Evolutionary conservation across 2,329 filamentous ascomycete species (phyloP), one percentile per base, ranked within the genome.

Genomic region (Botrytis paeoniae): DNA sequence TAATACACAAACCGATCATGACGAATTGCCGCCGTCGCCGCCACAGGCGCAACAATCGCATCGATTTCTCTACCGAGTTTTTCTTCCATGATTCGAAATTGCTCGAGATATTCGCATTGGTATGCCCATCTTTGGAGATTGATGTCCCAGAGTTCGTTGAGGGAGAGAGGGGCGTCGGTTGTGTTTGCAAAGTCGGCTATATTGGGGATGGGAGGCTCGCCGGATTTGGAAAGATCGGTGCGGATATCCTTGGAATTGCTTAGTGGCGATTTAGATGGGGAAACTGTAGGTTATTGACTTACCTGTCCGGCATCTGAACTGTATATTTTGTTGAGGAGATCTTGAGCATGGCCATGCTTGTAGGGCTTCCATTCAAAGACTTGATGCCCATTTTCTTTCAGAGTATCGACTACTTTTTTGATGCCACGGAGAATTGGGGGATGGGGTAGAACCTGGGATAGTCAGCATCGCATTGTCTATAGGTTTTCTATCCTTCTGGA

Each of bases 361-460:
- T 80, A 76, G 16, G 82, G 79, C 39, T 76, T 77, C 80, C 79
- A 81, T n/a, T 69, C n/a, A 1, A 70, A 70, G n/a, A 88, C 82
- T 80, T 83, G 86, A 76, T 91, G 88, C 0, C 89, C 88, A 1
- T 86, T 82, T 6, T 82, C 83, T 75, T 82, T 79, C n/a, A 89
- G 75, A 0, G 84, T 83, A 69, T 85, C 81, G 8, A 84, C 84
- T 0, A 88, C 83, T 9, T 85, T 85, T 2, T 84, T 81, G 12
- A 91, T 76, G 0, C 87, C 89, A 35, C 89, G 83, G 6, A 81
- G 79, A 37, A 91, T 83, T 3, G 90, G 89, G 7, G 89, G 89
- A 39, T 89, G 86, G 16, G 86, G 84, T 1, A 57, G 6, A 1
- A 57, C 65, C 65, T 69, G 3, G 41, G 29, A 25, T n/a, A 10